These are phyloP conservation scores for Hanseniaspora lindneri DNA, from an alignment of 805 yeast species.

Conservation along the genomic window DNA sequence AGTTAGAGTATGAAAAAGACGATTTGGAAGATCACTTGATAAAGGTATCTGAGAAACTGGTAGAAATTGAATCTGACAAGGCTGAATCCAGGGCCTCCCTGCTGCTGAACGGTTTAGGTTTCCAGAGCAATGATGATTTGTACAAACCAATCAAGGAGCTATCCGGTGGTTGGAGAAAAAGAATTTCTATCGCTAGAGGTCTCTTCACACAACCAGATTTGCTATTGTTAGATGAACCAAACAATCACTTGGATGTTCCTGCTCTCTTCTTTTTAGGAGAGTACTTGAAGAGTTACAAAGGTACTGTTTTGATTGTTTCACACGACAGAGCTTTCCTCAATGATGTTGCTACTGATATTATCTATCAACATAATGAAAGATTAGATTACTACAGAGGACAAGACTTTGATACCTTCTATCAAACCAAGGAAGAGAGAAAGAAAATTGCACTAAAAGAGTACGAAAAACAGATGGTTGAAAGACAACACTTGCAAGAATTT, in stretches of 20 bases:
- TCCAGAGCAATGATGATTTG: slow-evolving; percentile 71
- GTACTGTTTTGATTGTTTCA: slow-evolving; percentile 89
- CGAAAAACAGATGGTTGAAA: slow-evolving; percentile 91
- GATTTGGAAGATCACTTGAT: slow-evolving; percentile 70
- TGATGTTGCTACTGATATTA: slow-evolving; percentile 96
- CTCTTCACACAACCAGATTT: slow-evolving; percentile 94
- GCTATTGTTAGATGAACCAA: slow-evolving; percentile 90
- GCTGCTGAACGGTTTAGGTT: slow-evolving; percentile 84
- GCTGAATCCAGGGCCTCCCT: slow-evolving; percentile 97
- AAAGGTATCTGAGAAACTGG: slow-evolving; percentile 68
- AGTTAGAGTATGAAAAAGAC: slow-evolving; percentile 78
- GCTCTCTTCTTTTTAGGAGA: slow-evolving; percentile 87
- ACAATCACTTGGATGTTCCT: slow-evolving; percentile 99
- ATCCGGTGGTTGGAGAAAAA: slow-evolving; percentile 99
- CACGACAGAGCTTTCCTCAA: slow-evolving; percentile 95
- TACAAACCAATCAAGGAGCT: slow-evolving; percentile 72
- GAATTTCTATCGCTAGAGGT: slow-evolving; percentile 95
- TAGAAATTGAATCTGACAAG: slow-evolving; percentile 92
- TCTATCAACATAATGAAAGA: slow-evolving; percentile 94
- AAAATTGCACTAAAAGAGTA: slow-evolving; percentile 90
- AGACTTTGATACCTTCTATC: slow-evolving; percentile 83
- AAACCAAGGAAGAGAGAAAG: slow-evolving; percentile 88
- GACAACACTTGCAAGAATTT: slow-evolving; percentile 85
- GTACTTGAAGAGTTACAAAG: slow-evolving; percentile 77
- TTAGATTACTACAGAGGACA: slow-evolving; percentile 91